Conservation (phyloP, 2,329 filamentous ascomycete species). For the Botrytis paeoniae region DNA sequence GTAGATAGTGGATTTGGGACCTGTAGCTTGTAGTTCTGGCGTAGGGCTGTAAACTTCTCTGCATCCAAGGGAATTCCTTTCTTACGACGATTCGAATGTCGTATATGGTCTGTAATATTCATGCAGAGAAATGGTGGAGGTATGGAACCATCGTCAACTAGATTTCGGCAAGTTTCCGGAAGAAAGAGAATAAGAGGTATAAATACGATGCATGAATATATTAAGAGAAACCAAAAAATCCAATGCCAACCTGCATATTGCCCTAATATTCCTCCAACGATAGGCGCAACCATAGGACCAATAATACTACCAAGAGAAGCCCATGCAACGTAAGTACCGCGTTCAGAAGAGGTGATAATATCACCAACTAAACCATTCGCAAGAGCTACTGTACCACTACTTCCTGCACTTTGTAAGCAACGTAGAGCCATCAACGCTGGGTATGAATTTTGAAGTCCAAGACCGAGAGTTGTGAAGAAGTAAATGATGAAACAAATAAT, state of each 20-base stretch:
- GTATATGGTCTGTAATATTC: conserved; percentile 47
- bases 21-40: conserved; percentile 33
- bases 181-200: conserved; percentile 26
- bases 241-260: not conserved
- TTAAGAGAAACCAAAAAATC: not conserved
- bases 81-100: conserved; percentile 23
- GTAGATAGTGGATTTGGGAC: conserved; percentile 43
- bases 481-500: not conserved
- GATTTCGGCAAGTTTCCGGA: conserved; percentile 28
- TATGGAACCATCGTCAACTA: conserved; percentile 42
- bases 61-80: conserved; percentile 22
- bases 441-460: not conserved
- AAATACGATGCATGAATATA: conserved; percentile 14
- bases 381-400: not conserved
- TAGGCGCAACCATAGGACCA: not conserved
- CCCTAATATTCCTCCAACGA: not conserved
- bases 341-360: not conserved
- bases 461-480: not conserved
- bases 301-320: not conserved
- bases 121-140: conserved; percentile 54
- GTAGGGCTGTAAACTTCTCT: conserved; percentile 33
- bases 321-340: not conserved
- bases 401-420: not conserved
- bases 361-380: not conserved
- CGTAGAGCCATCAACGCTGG: not conserved